These are phyloP conservation scores for Cryptococcus hybrid DNA, from an alignment of 1,284 basidiomycete genomes.

Conservation along the genomic window DNA sequence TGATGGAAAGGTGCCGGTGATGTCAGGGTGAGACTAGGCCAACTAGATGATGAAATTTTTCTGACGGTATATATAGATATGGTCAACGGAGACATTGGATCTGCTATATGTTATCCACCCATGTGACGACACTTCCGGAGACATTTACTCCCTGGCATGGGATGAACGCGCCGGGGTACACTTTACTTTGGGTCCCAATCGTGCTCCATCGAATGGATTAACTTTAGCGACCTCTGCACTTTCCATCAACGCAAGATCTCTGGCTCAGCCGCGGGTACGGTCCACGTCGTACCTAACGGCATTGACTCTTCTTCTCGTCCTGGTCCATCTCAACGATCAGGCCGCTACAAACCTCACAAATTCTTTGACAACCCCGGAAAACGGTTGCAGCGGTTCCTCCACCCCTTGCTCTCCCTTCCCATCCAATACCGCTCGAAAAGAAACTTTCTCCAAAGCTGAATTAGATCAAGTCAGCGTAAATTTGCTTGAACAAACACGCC, in stretches of 20 bases:
- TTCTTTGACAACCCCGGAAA: conserved; percentile 43
- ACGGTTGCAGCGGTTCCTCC: conserved; percentile 19
- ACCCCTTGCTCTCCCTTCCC: conserved; percentile 16
- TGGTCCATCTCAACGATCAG: conserved; percentile 35
- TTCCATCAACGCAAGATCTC: conserved; percentile 22
- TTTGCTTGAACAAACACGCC: conserved; percentile 9
- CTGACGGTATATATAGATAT: conserved; percentile 58
- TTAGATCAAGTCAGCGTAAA: conserved; percentile 8
- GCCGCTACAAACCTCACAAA: conserved; percentile 43
- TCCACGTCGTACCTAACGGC: conserved; percentile 28
- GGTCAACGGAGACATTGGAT: conserved; percentile 71
- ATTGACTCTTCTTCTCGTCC: conserved; percentile 8
- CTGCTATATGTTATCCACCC: conserved; percentile 78
- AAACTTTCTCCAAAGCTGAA: conserved; percentile 19
- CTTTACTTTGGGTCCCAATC: conserved; percentile 86
- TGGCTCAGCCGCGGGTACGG: conserved; percentile 28
- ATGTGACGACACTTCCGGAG: conserved; percentile 82
- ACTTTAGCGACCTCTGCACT: conserved; percentile 53
- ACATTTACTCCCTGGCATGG: conserved; percentile 87
- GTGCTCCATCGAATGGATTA: conserved; percentile 81
- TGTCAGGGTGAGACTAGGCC: conserved; percentile 59
- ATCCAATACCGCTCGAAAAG: conserved; percentile 4
- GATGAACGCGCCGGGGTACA: conserved; percentile 62
- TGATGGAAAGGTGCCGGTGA: conserved; percentile 69
- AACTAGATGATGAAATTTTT: not conserved